Evolutionary conservation across 148 eudicot species (phyloP), one percentile per base, ranked within the genome.

Genomic region (Cornus suecica): DNA sequence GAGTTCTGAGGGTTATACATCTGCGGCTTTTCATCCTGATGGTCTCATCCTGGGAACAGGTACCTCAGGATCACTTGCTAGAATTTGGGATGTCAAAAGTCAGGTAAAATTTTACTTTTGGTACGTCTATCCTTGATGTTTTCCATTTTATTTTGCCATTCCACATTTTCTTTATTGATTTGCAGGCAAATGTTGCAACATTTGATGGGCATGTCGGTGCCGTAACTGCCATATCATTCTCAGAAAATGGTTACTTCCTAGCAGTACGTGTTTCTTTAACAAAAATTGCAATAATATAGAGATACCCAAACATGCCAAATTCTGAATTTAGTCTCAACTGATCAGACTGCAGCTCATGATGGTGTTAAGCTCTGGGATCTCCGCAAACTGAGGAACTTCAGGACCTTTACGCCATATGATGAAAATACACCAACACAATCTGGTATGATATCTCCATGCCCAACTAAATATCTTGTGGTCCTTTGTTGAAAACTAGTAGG

Each of bases 41-140:
- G 99, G 99, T 81, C 99, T 92, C 78, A 95, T 95, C 81, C 89
- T 95, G 51, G 99, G 99, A 83, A 91, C 97, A 30, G 97, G 99
- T 77, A 92, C 99, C 20, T 85, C 97, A 65, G 97, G 86, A 74
- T 68, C 93, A 76, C 54, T 91, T 79, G 97, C 86, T 54, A 92
- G 91, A 87, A 92, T 92, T 79, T 95, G 99, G 99, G 99, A 95
- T 80, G 99, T 95, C 20, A 95, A 95, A 82, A 86, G 89, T 83
- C 99, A 94, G 96, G 99, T 94, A 84, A 22, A 66, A 20, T 23
- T 70, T 8, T 34, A 7, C 26, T 22, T 48, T 45, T 52, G 65
- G 80, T 41, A 76, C n/a, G 56, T 64, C 0, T 56, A n/a, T 63
- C 20, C 23, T 9, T 11, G 68, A 7, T 30, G 51, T 66, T 20